Base-by-base conservation (phyloP, 164 flowering plant genomes). In the Tinospora cordifolia region DNA sequence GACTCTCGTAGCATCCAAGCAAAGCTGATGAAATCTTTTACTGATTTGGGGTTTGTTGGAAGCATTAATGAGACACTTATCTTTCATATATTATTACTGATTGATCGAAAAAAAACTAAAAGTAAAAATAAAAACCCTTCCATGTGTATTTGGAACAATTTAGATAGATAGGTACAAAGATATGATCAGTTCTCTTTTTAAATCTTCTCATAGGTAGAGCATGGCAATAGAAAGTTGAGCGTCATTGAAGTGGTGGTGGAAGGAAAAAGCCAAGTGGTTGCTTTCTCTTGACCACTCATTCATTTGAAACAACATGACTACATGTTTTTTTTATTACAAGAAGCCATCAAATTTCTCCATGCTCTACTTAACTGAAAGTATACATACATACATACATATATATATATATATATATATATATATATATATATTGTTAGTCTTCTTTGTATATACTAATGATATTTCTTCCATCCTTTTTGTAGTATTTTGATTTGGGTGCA, bases 41-140 rank as follows among this genome's bases (percentile, higher is more conserved):
- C 4, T 30, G 36, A 30, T 79, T 70, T 66, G 81, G 76, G 77
- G 82, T 79, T 81, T 81, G 78, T 66, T 81, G 80, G 75, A 79
- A 75, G 68, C 69, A 78, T 81, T 81, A 76, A 74, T 69, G 71
- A 62, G 76, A 44, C 67, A 79, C 81, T 65, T 79, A 69, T 67
- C 69, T 73, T 58, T 82, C 71, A 44, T 44, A 30, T 30, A 30
- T 30, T 30, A 30, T 30, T 30, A 30, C 36, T 30, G 4, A 30
- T 30, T 30, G 36, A 30, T 30, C 4, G 36, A 30, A 41, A 41
- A 41, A 41, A 41, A 41, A 41, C 3, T 41, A 41, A 41, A 41
- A 11, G 1, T 0, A 41, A 41, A 41, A 41, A 41, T 1, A 41
- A 41, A 8, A 3, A 41, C 36, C 36, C 2, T 30, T 47, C 2